Evolutionary conservation across 169 alveolate species (phyloP).

Genomic region (Babesia microti): DNA sequence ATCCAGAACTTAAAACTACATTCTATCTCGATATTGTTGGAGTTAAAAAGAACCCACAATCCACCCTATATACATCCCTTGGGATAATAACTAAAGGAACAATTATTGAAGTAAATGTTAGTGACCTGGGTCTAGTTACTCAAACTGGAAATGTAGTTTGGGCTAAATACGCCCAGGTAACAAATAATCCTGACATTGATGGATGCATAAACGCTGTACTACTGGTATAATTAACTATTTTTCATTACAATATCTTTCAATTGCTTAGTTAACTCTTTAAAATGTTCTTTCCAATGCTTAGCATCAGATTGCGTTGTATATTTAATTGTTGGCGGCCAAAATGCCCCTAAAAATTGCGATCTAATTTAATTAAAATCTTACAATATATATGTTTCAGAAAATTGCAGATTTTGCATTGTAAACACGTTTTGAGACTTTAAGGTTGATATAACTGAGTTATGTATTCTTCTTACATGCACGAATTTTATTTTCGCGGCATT

Average conservation of each 20-base stretch:
- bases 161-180: slow-evolving; percentile 98
- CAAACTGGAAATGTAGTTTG: slow-evolving; percentile 97
- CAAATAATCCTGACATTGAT: slow-evolving; percentile 98
- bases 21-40: slow-evolving; percentile 87
- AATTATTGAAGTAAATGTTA: slow-evolving; percentile 93
- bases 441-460: background rate
- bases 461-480: slow-evolving; percentile 1
- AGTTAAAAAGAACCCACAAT: slow-evolving; percentile 95
- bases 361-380: background rate
- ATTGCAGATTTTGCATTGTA: slow-evolving; percentile 25
- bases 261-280: background rate
- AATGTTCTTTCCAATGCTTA: background rate
- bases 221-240: slow-evolving; percentile 68
- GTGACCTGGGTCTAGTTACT: slow-evolving; percentile 97
- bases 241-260: background rate
- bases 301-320: background rate
- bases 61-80: slow-evolving; percentile 86
- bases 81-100: slow-evolving; percentile 98
- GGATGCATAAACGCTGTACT: slow-evolving; percentile 98
- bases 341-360: background rate
- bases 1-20: slow-evolving; percentile 95
- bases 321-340: background rate
- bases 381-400: slow-evolving; percentile 33
- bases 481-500: slow-evolving; percentile 25
- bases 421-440: slow-evolving; percentile 13